Conservation (phyloP, 108 stramenopile species). For the Mediolabrus comicus region DNA sequence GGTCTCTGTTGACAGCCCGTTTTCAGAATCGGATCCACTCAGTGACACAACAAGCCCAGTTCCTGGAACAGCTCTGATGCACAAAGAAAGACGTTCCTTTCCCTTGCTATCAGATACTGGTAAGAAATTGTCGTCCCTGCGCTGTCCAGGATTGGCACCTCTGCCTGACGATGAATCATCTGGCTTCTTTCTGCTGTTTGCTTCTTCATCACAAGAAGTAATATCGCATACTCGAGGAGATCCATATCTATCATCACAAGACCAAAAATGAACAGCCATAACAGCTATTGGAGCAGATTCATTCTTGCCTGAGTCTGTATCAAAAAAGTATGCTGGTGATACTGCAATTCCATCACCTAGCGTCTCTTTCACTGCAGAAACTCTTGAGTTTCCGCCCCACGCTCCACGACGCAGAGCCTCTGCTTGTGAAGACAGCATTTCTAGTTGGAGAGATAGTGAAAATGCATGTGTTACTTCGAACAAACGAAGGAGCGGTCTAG, state of each 20-base stretch:
- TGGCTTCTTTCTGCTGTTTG: conserved; percentile 8
- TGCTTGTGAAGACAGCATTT: conserved; percentile 84
- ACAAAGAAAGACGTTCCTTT: conserved; percentile 61
- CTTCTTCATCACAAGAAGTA: not conserved
- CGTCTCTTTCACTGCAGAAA: not conserved
- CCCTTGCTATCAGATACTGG: conserved; percentile 37
- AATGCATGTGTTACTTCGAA: conserved; percentile 85
- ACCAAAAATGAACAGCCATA: conserved; percentile 86
- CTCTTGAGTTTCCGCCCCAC: conserved; percentile 51
- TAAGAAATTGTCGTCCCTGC: conserved; percentile 32
- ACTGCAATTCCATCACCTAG: conserved; percentile 53
- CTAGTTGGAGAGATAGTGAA: conserved; percentile 75
- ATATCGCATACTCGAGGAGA: conserved; percentile 72
- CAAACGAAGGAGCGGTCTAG: conserved; percentile 67
- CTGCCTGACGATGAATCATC: conserved; percentile 8
- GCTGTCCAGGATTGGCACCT: conserved; percentile 4
- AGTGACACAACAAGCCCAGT: conserved; percentile 75
- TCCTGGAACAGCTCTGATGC: conserved; percentile 66
- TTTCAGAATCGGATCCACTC: conserved; percentile 51
- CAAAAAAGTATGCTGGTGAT: conserved; percentile 75
- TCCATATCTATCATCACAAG: conserved; percentile 82
- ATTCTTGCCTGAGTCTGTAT: conserved; percentile 8
- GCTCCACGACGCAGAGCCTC: conserved; percentile 74
- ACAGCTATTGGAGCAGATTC: conserved; percentile 33
- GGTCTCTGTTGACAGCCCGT: conserved; percentile 1